Percentiles rank a stretch among this genome's conserved stretches.
Conservation (phyloP, 805 yeast species). For the Lachancea quebecensis region DNA sequence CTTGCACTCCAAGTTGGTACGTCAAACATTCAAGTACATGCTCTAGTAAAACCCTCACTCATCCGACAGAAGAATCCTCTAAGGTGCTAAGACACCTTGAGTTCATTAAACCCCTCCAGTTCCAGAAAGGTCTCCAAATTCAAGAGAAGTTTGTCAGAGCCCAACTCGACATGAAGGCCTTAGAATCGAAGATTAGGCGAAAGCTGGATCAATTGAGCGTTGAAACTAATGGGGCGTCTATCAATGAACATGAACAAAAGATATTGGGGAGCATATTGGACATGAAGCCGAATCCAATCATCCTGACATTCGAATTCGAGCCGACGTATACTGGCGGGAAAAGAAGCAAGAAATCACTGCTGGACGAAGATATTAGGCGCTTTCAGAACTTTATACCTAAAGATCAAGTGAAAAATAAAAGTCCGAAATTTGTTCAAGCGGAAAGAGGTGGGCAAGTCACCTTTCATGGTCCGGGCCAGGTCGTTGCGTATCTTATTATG, state of each 20-base stretch:
- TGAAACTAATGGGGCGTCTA: slow-evolving; percentile 28
- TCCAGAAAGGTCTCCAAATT: slow-evolving; percentile 44
- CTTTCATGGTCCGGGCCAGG: slow-evolving; percentile 94
- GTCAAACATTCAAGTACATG: slow-evolving; percentile 7
- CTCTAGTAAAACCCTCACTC: slow-evolving; percentile 14
- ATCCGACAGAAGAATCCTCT: slow-evolving; percentile 32
- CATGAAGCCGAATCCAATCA: slow-evolving; percentile 54
- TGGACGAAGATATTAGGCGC: slow-evolving; percentile 23
- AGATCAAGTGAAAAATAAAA: slow-evolving; percentile 24
- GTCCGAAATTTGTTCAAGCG: slow-evolving; percentile 67
- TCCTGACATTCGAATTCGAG: slow-evolving; percentile 77
- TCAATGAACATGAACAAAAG: slow-evolving; percentile 43
- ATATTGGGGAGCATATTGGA: slow-evolving; percentile 38
- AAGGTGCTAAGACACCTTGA: slow-evolving; percentile 39
- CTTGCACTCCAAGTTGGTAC: background rate
- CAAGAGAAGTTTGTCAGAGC: slow-evolving; percentile 53
- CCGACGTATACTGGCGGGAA: slow-evolving; percentile 92
- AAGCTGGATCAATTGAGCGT: slow-evolving; percentile 35
- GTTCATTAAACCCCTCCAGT: slow-evolving; percentile 35
- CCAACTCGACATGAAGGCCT: slow-evolving; percentile 48
- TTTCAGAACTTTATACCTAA: slow-evolving; percentile 24
- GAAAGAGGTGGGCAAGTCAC: slow-evolving; percentile 94
- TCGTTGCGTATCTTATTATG: slow-evolving; percentile 74
- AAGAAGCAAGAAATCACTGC: slow-evolving; percentile 54
- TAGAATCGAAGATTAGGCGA: slow-evolving; percentile 42